These are phyloP conservation scores for Stagonosporopsis chrysanthemi DNA, from an alignment of 2,329 filamentous ascomycete species.

Conservation along the genomic window DNA sequence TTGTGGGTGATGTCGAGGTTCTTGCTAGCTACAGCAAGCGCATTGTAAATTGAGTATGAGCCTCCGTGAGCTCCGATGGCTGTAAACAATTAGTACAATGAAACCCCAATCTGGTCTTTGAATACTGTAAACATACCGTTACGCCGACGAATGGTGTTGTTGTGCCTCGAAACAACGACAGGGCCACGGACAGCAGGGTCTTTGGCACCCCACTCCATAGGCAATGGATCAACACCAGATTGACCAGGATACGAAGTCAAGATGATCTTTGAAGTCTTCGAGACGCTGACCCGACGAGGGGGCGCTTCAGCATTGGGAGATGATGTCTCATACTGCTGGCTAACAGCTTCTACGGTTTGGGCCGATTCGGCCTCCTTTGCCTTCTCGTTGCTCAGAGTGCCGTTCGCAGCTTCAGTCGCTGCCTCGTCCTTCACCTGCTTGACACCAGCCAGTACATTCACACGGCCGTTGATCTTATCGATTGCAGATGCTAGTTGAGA, in stretches of 20 bases:
- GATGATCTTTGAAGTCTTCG: conserved; percentile 68
- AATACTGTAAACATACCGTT: conserved; percentile 67
- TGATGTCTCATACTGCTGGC: conserved; percentile 51
- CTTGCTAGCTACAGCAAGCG: conserved; percentile 88
- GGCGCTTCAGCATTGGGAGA: conserved; percentile 42
- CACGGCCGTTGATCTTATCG: conserved; percentile 67
- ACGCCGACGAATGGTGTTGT: conserved; percentile 77
- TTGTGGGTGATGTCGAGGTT: conserved; percentile 84
- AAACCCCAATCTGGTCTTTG: neutral
- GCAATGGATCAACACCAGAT: conserved; percentile 89
- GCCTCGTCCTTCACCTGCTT: conserved; percentile 64
- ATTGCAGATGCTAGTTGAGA: conserved; percentile 62
- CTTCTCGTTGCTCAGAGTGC: conserved; percentile 33
- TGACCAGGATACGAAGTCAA: conserved; percentile 91
- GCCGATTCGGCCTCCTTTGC: conserved; percentile 44
- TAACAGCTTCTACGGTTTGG: conserved; percentile 49
- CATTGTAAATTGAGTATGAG: conserved; percentile 95
- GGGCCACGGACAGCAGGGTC: conserved; percentile 81
- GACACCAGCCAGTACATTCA: conserved; percentile 67
- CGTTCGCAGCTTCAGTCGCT: conserved; percentile 32
- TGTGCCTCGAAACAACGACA: conserved; percentile 81
- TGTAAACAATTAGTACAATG: conserved; percentile 33
- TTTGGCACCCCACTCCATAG: conserved; percentile 83
- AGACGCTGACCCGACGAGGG: conserved; percentile 52
- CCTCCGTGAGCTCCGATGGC: conserved; percentile 79